Percentiles rank a stretch among this genome's conserved stretches.
These are phyloP conservation scores for Russula olivacea DNA, from an alignment of 768 basidiomycete species.

Conservation along the genomic window DNA sequence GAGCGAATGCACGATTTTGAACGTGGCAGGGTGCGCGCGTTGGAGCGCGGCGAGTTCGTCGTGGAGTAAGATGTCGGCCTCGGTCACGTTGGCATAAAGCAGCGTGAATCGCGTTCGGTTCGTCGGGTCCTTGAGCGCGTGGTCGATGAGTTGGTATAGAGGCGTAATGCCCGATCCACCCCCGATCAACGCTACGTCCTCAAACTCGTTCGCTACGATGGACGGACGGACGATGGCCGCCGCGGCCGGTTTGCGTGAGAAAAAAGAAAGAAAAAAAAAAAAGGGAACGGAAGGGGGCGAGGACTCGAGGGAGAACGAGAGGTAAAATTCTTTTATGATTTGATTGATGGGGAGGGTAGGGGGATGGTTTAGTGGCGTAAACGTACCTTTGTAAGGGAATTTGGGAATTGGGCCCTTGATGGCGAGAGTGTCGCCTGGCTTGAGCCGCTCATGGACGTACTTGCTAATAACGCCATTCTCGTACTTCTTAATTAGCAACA, in stretches of 20 bases:
- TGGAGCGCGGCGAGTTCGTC: constrained; percentile 68
- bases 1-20: constrained; percentile 81
- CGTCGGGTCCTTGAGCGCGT: constrained; percentile 61
- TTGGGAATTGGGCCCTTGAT: constrained; percentile 92
- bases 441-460: constrained; percentile 64
- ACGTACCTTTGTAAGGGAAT: constrained; percentile 73
- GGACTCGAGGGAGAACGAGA: background rate
- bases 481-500: constrained; percentile 80
- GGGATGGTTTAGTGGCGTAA: background rate
- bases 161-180: constrained; percentile 94
- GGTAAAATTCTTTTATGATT: background rate
- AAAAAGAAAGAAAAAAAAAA: background rate
- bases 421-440: constrained; percentile 73
- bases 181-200: constrained; percentile 82
- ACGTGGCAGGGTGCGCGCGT: constrained; percentile 59
- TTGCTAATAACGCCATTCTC: constrained; percentile 80
- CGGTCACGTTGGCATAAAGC: constrained; percentile 85
- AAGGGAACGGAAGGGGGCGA: too few species aligned
- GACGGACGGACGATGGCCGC: background rate
- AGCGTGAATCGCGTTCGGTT: constrained; percentile 96
- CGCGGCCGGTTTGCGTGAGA: background rate
- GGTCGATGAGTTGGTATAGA: constrained; percentile 72
- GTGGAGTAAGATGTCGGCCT: constrained; percentile 84
- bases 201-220: constrained; percentile 65
- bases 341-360: background rate